Evolutionary conservation across 1,284 basidiomycete species (phyloP).

Genomic region (Amylostereum areolatum): DNA sequence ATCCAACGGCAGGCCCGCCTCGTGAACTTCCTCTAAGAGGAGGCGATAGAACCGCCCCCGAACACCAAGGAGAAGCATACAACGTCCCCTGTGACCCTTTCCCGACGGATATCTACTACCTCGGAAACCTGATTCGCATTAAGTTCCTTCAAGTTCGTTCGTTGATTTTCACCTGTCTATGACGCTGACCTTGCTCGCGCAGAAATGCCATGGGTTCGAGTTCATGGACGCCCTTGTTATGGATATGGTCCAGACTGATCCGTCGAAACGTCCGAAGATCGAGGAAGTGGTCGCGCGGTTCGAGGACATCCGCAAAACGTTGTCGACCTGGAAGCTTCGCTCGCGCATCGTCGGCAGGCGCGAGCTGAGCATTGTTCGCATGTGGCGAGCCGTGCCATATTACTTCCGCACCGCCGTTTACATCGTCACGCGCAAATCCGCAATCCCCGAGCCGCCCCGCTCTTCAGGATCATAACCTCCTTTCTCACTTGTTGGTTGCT

Average conservation of each 20-base stretch:
- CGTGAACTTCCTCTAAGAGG: constrained; percentile 1
- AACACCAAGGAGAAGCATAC: not conserved
- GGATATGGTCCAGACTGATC: constrained; percentile 21
- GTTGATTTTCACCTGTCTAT: constrained; percentile 14
- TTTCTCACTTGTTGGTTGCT: too few species aligned
- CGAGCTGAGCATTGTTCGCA: constrained; percentile 3
- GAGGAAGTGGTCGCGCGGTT: constrained; percentile 26
- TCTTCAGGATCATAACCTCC: too few species aligned
- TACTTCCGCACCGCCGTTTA: constrained; percentile 5
- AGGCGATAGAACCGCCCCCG: not conserved
- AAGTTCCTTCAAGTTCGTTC: constrained; percentile 6
- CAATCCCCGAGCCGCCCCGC: constrained; percentile 9
- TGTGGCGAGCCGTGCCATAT: constrained; percentile 1
- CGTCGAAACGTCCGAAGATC: constrained; percentile 23
- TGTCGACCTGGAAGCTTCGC: constrained; percentile 22
- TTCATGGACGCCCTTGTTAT: constrained; percentile 20
- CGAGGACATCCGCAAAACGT: constrained; percentile 14
- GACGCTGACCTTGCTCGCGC: not conserved
- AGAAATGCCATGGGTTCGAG: constrained; percentile 17
- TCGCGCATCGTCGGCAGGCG: constrained; percentile 12
- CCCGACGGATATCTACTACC: constrained; percentile 19
- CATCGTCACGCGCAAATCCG: constrained; percentile 2
- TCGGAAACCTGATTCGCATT: constrained; percentile 15
- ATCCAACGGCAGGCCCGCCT: constrained; percentile 1
- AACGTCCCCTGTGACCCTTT: constrained; percentile 14